A percentile compares a stretch with the other conserved stretches of the same genome.
Evolutionary conservation across 495 filamentous ascomycete genomes (phyloP).

Genomic region (Talaromyces wortmannii): DNA sequence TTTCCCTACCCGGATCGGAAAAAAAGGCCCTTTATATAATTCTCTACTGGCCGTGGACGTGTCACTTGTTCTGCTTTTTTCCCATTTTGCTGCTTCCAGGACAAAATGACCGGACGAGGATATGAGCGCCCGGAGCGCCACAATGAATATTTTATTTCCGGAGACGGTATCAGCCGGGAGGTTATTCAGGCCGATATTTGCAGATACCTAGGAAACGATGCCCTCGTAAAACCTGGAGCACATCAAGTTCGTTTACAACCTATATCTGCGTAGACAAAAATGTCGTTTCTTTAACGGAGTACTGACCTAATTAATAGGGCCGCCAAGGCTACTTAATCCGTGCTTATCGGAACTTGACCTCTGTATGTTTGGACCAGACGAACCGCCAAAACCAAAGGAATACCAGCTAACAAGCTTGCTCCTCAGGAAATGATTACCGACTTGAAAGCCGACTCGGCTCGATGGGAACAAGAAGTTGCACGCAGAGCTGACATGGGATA

Average conservation of each 20-base stretch:
- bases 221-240: constrained; percentile 75
- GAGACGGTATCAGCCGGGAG: constrained; percentile 85
- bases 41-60: constrained; percentile 10
- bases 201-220: constrained; percentile 88
- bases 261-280: constrained; percentile 1
- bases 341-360: constrained; percentile 80
- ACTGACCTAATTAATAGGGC: constrained; percentile 46
- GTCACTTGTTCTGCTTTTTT: constrained; percentile 8
- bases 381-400: too few species aligned
- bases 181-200: constrained; percentile 94
- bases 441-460: constrained; percentile 71
- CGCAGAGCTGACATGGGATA: constrained; percentile 40
- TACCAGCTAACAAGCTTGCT: constrained; percentile 14
- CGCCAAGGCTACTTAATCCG: constrained; percentile 77
- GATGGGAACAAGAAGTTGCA: constrained; percentile 69
- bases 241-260: constrained; percentile 59
- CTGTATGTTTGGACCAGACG: constrained; percentile 58
- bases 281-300: not conserved
- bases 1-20: constrained; percentile 4
- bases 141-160: constrained; percentile 82
- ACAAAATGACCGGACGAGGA: constrained; percentile 39
- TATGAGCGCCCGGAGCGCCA: constrained; percentile 44
- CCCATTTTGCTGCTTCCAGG: constrained; percentile 15
- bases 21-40: constrained; percentile 6
- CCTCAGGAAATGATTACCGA: constrained; percentile 81